phyloP scores from a whole-genome alignment of 129 eudicot genomes.

The Solidago caesia region DNA sequence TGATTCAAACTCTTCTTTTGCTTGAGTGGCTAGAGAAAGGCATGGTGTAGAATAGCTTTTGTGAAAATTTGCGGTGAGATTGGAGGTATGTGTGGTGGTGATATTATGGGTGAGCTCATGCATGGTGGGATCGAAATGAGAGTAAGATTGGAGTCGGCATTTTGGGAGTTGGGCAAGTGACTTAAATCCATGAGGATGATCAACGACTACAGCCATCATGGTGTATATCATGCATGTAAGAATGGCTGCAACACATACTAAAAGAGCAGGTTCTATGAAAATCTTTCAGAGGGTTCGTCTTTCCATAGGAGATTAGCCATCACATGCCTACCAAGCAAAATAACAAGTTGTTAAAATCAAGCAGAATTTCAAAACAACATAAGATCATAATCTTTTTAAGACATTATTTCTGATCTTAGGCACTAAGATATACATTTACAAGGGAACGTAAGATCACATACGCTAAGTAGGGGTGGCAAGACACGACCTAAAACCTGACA shows the following conservation, averaged over 20 bases:
- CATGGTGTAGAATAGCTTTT: conserved; percentile 94
- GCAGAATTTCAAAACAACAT: not conserved
- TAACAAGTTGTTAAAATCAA: not conserved
- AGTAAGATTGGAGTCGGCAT: conserved; percentile 81
- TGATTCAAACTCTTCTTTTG: conserved; percentile 49
- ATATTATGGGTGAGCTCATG: conserved; percentile 53
- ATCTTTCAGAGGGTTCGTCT: conserved; percentile 54
- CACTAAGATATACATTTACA: too few relatives aligned
- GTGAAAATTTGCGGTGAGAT: conserved; percentile 59
- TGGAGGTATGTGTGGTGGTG: conserved; percentile 34
- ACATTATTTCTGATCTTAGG: not conserved
- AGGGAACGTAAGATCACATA: too few relatives aligned
- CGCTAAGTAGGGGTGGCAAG: too few relatives aligned
- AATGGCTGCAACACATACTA: conserved; percentile 60
- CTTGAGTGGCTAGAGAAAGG: conserved; percentile 47
- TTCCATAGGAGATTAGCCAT: conserved; percentile 77
- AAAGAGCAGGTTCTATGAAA: conserved; percentile 43
- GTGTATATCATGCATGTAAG: conserved; percentile 39
- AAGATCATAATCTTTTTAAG: not conserved
- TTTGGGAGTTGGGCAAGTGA: conserved; percentile 70
- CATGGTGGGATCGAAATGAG: conserved; percentile 67
- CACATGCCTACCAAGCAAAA: conserved; percentile 48
- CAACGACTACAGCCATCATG: conserved; percentile 92
- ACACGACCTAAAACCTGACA: too few relatives aligned
- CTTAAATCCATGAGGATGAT: conserved; percentile 67